These are phyloP conservation scores for Thielaviopsis musarum DNA, from an alignment of 2,329 filamentous ascomycete species.

Conservation along the genomic window DNA sequence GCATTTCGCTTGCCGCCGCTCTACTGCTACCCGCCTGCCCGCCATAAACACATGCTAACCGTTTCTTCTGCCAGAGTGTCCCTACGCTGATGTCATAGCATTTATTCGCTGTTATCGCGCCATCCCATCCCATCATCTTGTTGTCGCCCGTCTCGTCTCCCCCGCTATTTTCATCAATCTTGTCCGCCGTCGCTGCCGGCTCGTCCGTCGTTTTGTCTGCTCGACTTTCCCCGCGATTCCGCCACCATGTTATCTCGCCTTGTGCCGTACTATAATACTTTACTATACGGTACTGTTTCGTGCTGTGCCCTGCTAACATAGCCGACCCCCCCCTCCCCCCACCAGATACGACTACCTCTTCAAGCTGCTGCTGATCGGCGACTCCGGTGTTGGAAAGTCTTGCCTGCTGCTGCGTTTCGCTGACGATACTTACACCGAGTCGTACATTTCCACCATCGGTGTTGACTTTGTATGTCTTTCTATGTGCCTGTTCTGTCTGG, in stretches of 20 bases:
- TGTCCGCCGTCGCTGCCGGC: neutral
- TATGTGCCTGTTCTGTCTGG: neutral
- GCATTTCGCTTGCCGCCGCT: neutral
- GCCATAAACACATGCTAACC: neutral
- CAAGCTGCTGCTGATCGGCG: conserved; percentile 99
- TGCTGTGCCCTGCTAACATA: conserved; percentile 5
- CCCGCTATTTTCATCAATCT: neutral
- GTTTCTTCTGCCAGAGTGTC: neutral
- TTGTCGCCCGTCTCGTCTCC: neutral
- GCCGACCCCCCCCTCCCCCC: conserved; percentile 9
- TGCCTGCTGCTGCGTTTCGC: conserved; percentile 95
- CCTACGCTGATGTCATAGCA: neutral
- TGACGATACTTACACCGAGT: conserved; percentile 98
- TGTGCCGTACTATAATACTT: neutral
- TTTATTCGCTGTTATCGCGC: neutral
- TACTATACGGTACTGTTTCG: neutral
- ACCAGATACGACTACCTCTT: conserved; percentile 99
- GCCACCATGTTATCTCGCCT: neutral
- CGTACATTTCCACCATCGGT: conserved; percentile 98
- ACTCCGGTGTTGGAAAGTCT: conserved; percentile 99
- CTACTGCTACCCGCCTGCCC: neutral
- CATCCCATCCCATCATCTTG: neutral
- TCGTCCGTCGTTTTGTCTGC: neutral
- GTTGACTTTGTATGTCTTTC: conserved; percentile 80
- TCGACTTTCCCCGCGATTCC: neutral